phyloP scores from a whole-genome alignment of 345 rosid species.

The Pugionium cornutum region DNA sequence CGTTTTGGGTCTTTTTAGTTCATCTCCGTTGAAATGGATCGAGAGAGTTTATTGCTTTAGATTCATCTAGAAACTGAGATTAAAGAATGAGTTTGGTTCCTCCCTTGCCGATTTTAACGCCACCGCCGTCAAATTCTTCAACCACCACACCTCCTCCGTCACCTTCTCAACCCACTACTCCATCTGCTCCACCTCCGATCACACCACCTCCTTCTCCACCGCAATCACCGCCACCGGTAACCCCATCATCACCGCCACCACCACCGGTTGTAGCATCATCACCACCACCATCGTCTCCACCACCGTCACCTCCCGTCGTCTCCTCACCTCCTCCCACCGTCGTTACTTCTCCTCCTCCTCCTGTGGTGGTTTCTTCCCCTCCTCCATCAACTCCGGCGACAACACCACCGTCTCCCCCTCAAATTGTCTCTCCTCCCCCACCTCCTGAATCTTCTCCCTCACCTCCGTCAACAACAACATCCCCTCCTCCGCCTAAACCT shows the following conservation, averaged over 20 bases:
- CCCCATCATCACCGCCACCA: conserved; percentile 44
- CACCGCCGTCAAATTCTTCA: conserved; percentile 48
- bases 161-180: conserved; percentile 43
- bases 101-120: conserved; percentile 48
- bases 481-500: conserved; percentile 39
- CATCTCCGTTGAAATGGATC: conserved; percentile 17
- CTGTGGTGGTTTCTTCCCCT: conserved; percentile 35
- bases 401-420: conserved; percentile 61
- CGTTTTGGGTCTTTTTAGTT: conserved; percentile 4
- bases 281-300: conserved; percentile 49
- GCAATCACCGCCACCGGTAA: conserved; percentile 48
- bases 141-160: conserved; percentile 50
- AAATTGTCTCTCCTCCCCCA: conserved; percentile 46
- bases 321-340: conserved; percentile 53
- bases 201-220: conserved; percentile 48
- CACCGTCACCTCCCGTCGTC: conserved; percentile 47
- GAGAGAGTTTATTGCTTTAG: conserved; percentile 12
- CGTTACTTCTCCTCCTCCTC: conserved; percentile 54
- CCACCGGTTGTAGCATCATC: conserved; percentile 47
- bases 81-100: conserved; percentile 53
- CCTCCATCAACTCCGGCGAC: conserved; percentile 50
- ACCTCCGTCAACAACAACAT: conserved; percentile 34
- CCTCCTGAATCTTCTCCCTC: conserved; percentile 46
- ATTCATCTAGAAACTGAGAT: conserved; percentile 2
- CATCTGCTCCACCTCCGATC: conserved; percentile 55